Base-by-base conservation (phyloP, 2,329 filamentous ascomycete genomes). In the Microthyrium microscopicum region DNA sequence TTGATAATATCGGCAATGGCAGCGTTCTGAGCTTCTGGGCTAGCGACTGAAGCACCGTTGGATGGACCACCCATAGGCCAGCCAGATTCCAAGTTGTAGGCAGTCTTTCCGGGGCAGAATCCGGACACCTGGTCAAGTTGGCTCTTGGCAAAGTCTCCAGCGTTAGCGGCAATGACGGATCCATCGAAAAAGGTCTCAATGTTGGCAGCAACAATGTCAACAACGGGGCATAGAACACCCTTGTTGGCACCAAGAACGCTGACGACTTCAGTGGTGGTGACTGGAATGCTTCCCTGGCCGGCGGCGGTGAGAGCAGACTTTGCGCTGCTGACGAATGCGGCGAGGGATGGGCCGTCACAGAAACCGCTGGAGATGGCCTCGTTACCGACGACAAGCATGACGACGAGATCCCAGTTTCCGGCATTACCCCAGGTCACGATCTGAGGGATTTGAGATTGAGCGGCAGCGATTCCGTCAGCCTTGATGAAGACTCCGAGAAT, bases 101-200 rank as follows among this genome's bases (percentile, higher is more conserved):
- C 76, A 24, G 70, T 60, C 64, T 79, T 79, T 52, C 68, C 68
- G 26, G 63, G 53, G 70, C 87, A 95, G 46, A 82, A 61, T 45
- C 55, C 53, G 52, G 72, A 60, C 41, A 92, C 73, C 42, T 80
- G 64, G 29, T 71, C 60, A 42, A 93, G 70, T 67, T 93, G 75
- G 46, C 64, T 51, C 43, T 65, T 59, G 46, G 85, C 79, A 55
- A 94, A 94, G 33, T 61, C 53, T 52, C 87, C 87, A 35, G 85
- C 84, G 32, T 68, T 49, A 4, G 57, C 48, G 39, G 84, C 69
- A 17, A 58, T 50, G 42, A 76, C 67, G 38, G 68, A 61, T 29
- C 71, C 52, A 66, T 91, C 91, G 77, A 94, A 95, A 77, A 79
- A 94, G 45, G 85, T 75, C 64, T 95, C 85, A 49, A 91, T 73